Conservation (phyloP, 257 asterid genomes). For the Oldenlandia corymbosa region DNA sequence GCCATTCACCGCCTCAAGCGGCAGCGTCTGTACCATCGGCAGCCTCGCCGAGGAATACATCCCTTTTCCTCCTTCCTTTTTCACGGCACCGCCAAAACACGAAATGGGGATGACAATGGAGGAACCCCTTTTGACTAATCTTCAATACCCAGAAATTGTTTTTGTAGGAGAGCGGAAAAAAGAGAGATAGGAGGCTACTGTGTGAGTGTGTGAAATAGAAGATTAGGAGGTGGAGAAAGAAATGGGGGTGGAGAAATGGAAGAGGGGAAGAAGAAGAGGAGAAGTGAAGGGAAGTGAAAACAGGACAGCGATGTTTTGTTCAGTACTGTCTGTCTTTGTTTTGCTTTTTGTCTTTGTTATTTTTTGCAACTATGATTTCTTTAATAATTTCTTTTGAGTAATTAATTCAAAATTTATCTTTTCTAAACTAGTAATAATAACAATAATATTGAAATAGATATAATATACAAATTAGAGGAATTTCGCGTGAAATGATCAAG, state of each 20-base stretch:
- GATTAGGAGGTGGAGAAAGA: too few species aligned
- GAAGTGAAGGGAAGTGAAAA: neutral
- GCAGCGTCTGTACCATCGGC: conserved; percentile 30
- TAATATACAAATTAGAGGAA: too few species aligned
- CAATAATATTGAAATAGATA: too few species aligned
- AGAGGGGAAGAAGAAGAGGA: conserved; percentile 8
- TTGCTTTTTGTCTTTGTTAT: conserved; percentile 9
- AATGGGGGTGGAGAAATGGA: neutral
- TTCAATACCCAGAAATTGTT: conserved; percentile 10
- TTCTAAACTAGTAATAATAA: too few species aligned
- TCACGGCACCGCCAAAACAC: neutral
- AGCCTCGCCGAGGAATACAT: conserved; percentile 18
- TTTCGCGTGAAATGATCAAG: too few species aligned
- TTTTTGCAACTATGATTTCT: too few species aligned
- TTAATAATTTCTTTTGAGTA: too few species aligned
- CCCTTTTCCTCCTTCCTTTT: neutral
- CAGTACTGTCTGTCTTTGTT: conserved; percentile 38
- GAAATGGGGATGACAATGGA: conserved; percentile 5
- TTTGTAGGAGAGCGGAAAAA: neutral
- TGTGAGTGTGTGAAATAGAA: conserved; percentile 20
- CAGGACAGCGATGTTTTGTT: conserved; percentile 56
- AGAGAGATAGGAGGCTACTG: neutral
- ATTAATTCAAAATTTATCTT: too few species aligned
- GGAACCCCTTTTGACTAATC: conserved; percentile 6
- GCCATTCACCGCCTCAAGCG: conserved; percentile 27